Evolutionary conservation across 352 stramenopile genomes (phyloP), one percentile per base, ranked within the genome.

Genomic region (Elongisporangium prolatum): DNA sequence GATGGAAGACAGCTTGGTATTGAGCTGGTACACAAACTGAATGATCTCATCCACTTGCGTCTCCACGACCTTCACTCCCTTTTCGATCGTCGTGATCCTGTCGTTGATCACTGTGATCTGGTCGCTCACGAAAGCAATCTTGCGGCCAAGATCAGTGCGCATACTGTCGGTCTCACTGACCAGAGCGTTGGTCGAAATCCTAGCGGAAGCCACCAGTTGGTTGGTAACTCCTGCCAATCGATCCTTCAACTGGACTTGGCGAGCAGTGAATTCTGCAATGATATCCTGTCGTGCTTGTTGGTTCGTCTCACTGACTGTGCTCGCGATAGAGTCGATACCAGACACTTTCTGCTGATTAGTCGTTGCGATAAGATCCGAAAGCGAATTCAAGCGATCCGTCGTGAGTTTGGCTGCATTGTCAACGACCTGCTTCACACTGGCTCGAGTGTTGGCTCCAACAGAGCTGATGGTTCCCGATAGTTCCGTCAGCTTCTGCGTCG

Each of bases 61-160:
- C 4, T 44, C 34, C 2, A 44, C 34, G 34, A 44, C 34, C 34
- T 44, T 44, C 34, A 44, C 34, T 44, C 34, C 34, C 11, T 44
- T 44, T 44, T 44, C 49, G 49, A 51, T 56, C 47, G 22, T 24
- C 2, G 44, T 56, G 49, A 62, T 56, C 21, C 37, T 28, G 21
- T 51, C 50, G 56, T 62, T 51, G 37, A 62, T 62, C 16, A 62
- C 21, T 17, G 50, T 40, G 56, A 62, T 50, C 56, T 62, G 56
- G 4, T 57, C 38, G 18, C 34, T 57, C 34, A 62, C 47, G 56
- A 56, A 56, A 37, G 49, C 28, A 37, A 62, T 56, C 6, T 44
- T 50, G 28, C 56, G 34, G 0, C 56, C 56, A 0, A 62, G 21
- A 21, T 62, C 56, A 1, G 56, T 62, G 20, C 56, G 56, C 56